phyloP scores from a whole-genome alignment of 208 protist genomes.

The Leishmania aethiopica region DNA sequence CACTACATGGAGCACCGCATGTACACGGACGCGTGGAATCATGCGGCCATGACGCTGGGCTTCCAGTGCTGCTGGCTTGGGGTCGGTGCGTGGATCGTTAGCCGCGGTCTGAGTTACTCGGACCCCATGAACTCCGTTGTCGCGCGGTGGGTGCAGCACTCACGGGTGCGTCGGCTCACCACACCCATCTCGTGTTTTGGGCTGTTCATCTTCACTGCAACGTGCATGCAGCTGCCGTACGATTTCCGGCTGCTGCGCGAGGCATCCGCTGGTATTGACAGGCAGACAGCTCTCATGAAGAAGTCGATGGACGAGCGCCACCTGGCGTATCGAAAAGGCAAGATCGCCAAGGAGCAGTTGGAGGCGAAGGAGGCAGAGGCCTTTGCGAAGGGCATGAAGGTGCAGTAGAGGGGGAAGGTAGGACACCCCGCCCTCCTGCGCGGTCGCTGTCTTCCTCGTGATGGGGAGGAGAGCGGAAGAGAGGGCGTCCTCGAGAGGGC shows the following conservation, averaged over 20 bases:
- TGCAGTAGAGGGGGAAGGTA: not conserved
- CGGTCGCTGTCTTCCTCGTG: not conserved
- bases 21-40: slow-evolving; percentile 34
- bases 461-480: not conserved
- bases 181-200: slow-evolving; percentile 73
- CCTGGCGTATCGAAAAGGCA: slow-evolving; percentile 46
- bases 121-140: slow-evolving; percentile 74
- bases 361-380: slow-evolving; percentile 26
- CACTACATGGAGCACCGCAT: slow-evolving; percentile 51
- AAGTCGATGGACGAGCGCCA: slow-evolving; percentile 36
- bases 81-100: slow-evolving; percentile 61
- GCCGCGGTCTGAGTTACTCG: slow-evolving; percentile 64
- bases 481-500: not conserved
- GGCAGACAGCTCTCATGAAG: slow-evolving; percentile 47
- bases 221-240: slow-evolving; percentile 51
- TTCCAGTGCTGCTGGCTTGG: slow-evolving; percentile 69
- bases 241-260: slow-evolving; percentile 47
- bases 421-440: not conserved
- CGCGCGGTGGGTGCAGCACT: slow-evolving; percentile 48
- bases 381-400: slow-evolving; percentile 14
- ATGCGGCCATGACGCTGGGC: slow-evolving; percentile 49
- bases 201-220: slow-evolving; percentile 44
- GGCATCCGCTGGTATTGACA: slow-evolving; percentile 23
- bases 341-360: slow-evolving; percentile 25
- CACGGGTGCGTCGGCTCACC: slow-evolving; percentile 46